Evolutionary conservation across 2,329 filamentous ascomycete genomes (phyloP).

Genomic region (Fusarium bulbicola): DNA sequence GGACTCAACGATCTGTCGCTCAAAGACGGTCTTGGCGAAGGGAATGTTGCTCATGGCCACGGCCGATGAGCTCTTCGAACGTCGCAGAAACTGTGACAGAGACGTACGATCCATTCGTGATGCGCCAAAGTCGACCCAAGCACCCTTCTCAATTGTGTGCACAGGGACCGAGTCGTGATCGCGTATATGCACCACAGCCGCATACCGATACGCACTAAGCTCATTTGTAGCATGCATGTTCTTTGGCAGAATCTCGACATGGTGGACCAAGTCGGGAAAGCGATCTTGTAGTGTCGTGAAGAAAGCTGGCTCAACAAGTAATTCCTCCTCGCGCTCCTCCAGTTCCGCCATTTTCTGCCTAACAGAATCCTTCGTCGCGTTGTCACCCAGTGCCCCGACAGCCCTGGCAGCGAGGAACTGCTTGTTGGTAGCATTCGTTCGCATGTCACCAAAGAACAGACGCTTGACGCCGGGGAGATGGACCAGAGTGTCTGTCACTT

Average conservation of each 20-base stretch:
- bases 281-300: conserved; percentile 26
- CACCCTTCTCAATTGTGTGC: background rate
- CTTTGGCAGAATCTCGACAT: background rate
- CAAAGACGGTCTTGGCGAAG: background rate
- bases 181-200: background rate
- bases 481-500: conserved; percentile 24
- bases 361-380: background rate
- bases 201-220: background rate
- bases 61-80: fast-evolving
- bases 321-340: conserved; percentile 25
- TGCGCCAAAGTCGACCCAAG: background rate
- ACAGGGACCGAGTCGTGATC: fast-evolving
- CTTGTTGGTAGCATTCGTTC: conserved; percentile 26
- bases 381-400: background rate
- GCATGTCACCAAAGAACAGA: conserved; percentile 38
- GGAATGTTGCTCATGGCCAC: background rate
- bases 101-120: background rate
- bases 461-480: background rate
- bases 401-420: conserved; percentile 27
- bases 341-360: conserved; percentile 18
- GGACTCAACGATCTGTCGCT: background rate
- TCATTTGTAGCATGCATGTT: background rate
- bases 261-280: background rate
- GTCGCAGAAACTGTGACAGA: background rate
- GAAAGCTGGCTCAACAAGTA: conserved; percentile 40